Evolutionary conservation across 495 filamentous ascomycete genomes (phyloP), one percentile per base, ranked within the genome.

Genomic region (Baudoinia panamericana): DNA sequence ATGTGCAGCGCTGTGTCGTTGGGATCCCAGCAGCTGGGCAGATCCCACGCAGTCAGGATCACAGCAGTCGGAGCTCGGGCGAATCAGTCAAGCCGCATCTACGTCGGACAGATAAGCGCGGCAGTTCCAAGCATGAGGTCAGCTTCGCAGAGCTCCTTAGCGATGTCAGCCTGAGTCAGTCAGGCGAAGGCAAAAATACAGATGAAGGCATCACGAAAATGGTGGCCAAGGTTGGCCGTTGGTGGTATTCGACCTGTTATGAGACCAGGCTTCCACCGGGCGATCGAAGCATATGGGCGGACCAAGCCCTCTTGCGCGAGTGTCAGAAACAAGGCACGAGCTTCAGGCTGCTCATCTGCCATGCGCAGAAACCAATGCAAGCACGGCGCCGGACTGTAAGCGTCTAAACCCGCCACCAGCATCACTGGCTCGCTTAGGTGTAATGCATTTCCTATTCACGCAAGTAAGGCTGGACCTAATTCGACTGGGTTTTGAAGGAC

Each of bases 211-310:
- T 95, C 51, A 81, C 83, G 3, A 86, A 84, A 53, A 92, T 93
- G 65, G 85, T 96, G 15, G 76, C 86, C 15, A 78, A 75, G 45
- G 88, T 97, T 6, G 92, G 90, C 12, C 68, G 92, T 27, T 97
- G 86, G 85, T 96, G 92, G 90, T 95, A 93, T 59, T 80, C 73
- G 4, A 71, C 78, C 36, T 94, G 85, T 65, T 96, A 96, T 57
- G 90, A 96, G 63, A 68, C 59, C 16, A 64, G 69, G 6, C 64
- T 78, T 12, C 60, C 70, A 18, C 62, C 68, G 1, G 64, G 71
- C 20, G 67, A 69, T 37, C 50, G 59, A 25, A 87, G 80, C 55
- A 84, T 97, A 55, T 95, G 86, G 82, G 66, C 67, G 29, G 83
- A 96, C 50, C 71, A 68, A 41, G 67, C 69, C 25, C 56, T 96